Base-by-base conservation (phyloP, 805 yeast genomes). In the Lipomyces kockii region DNA sequence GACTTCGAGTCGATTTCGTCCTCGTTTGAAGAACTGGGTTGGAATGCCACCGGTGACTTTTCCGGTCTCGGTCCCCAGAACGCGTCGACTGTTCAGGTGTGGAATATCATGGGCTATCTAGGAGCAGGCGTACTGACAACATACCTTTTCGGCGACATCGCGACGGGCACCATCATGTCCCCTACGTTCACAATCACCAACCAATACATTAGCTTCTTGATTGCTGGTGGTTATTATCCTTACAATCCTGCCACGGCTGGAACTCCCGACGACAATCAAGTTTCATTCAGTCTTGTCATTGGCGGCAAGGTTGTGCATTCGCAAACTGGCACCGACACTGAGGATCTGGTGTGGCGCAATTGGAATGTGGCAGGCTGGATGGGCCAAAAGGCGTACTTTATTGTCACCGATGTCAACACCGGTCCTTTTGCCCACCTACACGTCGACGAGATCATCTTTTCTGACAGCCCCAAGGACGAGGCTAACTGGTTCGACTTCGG, bases 1-100 rank as follows among this genome's bases (percentile, higher is more conserved):
- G 55, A 52, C 29, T 52, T 52, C 20, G 55, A 52, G 29, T 20
- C 27, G 55, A 52, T 20, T 12, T 22, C 73, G 8, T 82, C 80
- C 68, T 52, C 58, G 29, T 60, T 60, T 60, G 58, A 62, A 29
- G 61, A 57, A 14, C 27, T 52, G 11, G 62, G 58, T 7, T 60
- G 62, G 62, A 60, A 14, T 78, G 74, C 62, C 12, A 60, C 62
- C 1, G 58, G 62, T 25, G 62, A 60, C 37, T 52, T 60, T 51
- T 39, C 20, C 37, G 62, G 62, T 25, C 61, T 34, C 3, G 62
- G 55, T 14, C 62, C 62, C 6, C 58, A n/a, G 35, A n/a, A 60
- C n/a, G 55, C 55, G 32, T 52, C 55, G 7, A 52, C 55, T 6
- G 55, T 52, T 22, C 25, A 52, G 7, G 55, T 52, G 32, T 52